Base-by-base conservation (phyloP, 768 basidiomycete genomes). In the Chalciporus sphaerocephalus region DNA sequence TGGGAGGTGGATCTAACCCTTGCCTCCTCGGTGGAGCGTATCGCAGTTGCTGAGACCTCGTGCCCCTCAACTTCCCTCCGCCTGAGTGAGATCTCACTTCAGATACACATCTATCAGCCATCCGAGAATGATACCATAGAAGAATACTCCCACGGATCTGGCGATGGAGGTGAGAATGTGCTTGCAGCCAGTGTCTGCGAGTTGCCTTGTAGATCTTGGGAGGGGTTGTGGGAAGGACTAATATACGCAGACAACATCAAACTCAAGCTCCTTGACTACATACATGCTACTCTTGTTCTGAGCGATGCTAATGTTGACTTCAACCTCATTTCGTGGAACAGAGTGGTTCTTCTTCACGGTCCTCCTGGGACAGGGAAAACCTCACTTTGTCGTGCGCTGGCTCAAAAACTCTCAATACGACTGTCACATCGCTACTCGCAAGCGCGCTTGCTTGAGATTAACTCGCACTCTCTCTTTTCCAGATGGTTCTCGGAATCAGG, bases 401-500 rank as follows among this genome's bases (percentile, higher is more conserved):
- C 96, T 1, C 96, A 99, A 55, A 99, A 98, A 56, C 74, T 98
- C 9, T 83, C 93, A 0, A 91, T 98, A 48, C 81, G 96, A 22
- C 74, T 98, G 7, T 87, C 88, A 1, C 81, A 89, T 58, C 76
- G 87, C 21, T 99, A 96, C 62, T 73, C 86, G 0, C 78, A 88
- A 65, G 80, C 91, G 27, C 87, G 92, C 37, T 73, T 99, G 10
- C 78, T 99, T 36, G 96, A 99, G 65, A 96, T 99, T 59, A 98
- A 98, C 62, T 94, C 96, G 0, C 96, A 98, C 68, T 97, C 94
- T 2, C 76, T 99, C 13, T 98, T 99, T 64, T 94, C 92, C 13
- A 89, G 93, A 56, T 99, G 96, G 95, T 99, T 98, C 69, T 97
- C 94, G 0, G 96, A 99, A 62, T 96, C 93, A 0, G 96, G 96